These are phyloP conservation scores for Haplographium delicatum DNA, from an alignment of 495 filamentous ascomycete genomes.

Conservation along the genomic window DNA sequence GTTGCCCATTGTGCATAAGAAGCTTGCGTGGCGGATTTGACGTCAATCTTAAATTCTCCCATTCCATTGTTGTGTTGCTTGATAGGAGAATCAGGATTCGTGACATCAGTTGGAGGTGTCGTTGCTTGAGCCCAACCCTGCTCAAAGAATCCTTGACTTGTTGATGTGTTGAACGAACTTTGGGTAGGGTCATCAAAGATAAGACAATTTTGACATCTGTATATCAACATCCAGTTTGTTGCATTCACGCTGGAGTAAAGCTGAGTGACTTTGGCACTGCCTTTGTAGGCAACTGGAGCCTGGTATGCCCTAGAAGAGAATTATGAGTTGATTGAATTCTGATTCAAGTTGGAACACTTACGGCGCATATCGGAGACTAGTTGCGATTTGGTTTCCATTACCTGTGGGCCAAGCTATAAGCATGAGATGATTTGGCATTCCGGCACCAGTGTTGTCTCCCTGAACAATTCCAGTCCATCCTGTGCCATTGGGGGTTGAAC, in stretches of 20 bases:
- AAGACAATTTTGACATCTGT: conserved; percentile 59
- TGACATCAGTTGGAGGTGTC: conserved; percentile 26
- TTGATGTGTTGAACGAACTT: conserved; percentile 36
- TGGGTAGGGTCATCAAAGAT: conserved; percentile 49
- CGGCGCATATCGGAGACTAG: conserved; percentile 51
- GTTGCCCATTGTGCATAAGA: conserved; percentile 46
- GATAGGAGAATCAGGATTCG: conserved; percentile 32
- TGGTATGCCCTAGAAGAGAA: conserved; percentile 41
- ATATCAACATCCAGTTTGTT: conserved; percentile 51
- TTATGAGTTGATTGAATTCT: conserved; percentile 1
- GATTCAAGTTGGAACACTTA: conserved; percentile 5
- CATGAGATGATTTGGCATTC: conserved; percentile 54
- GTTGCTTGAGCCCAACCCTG: conserved; percentile 44
- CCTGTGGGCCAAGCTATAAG: conserved; percentile 48
- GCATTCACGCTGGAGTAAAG: conserved; percentile 52
- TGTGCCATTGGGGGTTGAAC: conserved; percentile 21
- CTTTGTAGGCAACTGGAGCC: conserved; percentile 51
- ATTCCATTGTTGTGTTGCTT: conserved; percentile 40
- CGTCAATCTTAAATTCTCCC: conserved; percentile 37
- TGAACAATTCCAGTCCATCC: conserved; percentile 52
- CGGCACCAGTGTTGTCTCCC: conserved; percentile 41
- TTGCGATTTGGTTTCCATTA: conserved; percentile 42
- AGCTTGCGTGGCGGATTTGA: conserved; percentile 37
- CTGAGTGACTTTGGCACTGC: conserved; percentile 51
- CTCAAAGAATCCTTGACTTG: conserved; percentile 32